These are phyloP conservation scores for Macrophomina phaseolina DNA, from an alignment of 2,329 filamentous ascomycete species.

Conservation along the genomic window DNA sequence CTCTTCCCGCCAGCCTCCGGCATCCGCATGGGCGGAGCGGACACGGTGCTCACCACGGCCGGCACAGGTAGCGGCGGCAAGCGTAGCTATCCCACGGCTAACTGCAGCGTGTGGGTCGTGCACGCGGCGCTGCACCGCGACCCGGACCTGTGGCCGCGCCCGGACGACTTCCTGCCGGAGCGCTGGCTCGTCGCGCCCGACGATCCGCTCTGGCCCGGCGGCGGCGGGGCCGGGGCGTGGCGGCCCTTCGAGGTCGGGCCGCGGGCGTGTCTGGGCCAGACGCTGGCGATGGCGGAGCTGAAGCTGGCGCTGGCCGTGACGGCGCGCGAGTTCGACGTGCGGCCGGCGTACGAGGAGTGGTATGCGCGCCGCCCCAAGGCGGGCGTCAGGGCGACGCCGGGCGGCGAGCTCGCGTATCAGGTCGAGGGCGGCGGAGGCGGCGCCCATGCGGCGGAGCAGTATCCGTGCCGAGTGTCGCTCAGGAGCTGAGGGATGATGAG, in stretches of 20 bases:
- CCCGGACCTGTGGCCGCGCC: neutral
- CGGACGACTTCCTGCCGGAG: constrained; percentile 18
- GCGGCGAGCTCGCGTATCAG: constrained; percentile 36
- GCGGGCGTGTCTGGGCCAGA: constrained; percentile 46
- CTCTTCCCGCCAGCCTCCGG: constrained; percentile 38
- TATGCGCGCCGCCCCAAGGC: neutral
- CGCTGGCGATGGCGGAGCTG: constrained; percentile 45
- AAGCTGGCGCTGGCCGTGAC: constrained; percentile 37
- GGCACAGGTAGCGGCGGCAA: neutral
- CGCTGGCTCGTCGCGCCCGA: constrained; percentile 12
- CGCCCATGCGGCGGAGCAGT: neutral
- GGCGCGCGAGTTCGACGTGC: constrained; percentile 34
- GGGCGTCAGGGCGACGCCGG: neutral
- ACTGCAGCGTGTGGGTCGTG: constrained; percentile 4
- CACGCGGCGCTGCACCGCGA: constrained; percentile 1
- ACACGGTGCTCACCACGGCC: neutral
- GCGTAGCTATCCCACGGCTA: neutral
- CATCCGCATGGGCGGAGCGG: neutral
- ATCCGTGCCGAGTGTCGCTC: neutral
- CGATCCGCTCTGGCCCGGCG: neutral
- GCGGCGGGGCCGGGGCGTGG: constrained; percentile 32
- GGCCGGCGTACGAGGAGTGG: constrained; percentile 30
- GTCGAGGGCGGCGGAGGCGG: constrained; percentile 25
- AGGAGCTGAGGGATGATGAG: neutral
- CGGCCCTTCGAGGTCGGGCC: constrained; percentile 49